These are phyloP conservation scores for Vitis cinerea DNA, from an alignment of 164 flowering plant species.

Conservation along the genomic window DNA sequence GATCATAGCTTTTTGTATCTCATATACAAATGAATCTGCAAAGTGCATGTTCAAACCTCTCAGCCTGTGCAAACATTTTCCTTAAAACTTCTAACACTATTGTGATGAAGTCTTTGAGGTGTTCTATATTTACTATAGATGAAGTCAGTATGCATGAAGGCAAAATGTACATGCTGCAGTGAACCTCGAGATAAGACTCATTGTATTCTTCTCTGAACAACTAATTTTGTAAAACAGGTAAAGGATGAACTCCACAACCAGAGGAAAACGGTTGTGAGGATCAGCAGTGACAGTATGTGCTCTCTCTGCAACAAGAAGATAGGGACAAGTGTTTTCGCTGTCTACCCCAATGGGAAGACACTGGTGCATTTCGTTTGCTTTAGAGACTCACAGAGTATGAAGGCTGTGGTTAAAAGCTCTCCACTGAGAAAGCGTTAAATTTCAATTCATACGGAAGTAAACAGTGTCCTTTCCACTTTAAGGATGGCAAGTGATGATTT, in stretches of 20 bases:
- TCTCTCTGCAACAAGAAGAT: constrained; percentile 93
- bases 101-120: no score
- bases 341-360: constrained; percentile 90
- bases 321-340: constrained; percentile 95
- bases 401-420: constrained; percentile 64
- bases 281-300: constrained; percentile 77
- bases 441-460: neutral
- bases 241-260: constrained; percentile 83
- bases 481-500: neutral
- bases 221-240: constrained; percentile 48
- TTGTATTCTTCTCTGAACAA: neutral
- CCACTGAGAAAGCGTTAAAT: constrained; percentile 47
- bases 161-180: no score
- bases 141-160: no score
- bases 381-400: constrained; percentile 89
- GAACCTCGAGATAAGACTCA: no score
- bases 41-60: no score
- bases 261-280: constrained; percentile 69
- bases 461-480: neutral
- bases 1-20: no score
- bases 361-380: constrained; percentile 98
- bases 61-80: no score
- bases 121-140: no score
- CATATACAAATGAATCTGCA: no score
- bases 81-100: no score